A percentile compares a stretch with the other conserved stretches of the same genome.
Evolutionary conservation across 2,329 filamentous ascomycete species (phyloP).

Genomic region (Lasiodiplodia gonubiensis): DNA sequence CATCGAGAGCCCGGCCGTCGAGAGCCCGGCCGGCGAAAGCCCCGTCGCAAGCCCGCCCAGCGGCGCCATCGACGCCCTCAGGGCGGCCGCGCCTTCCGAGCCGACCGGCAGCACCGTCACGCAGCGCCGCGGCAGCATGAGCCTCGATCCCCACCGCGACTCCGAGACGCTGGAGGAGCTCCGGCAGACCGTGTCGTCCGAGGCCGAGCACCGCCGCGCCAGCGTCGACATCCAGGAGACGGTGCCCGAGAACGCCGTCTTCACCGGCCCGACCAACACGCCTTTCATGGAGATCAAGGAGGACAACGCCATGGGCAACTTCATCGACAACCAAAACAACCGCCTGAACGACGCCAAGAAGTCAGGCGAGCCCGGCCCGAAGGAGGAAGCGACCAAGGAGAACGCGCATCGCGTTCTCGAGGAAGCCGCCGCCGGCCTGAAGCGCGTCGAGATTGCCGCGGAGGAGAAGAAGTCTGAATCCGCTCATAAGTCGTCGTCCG

Average conservation of each 20-base stretch:
- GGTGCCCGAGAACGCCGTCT: conserved; percentile 52
- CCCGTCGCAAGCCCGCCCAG: conserved; percentile 23
- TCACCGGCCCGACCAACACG: conserved; percentile 46
- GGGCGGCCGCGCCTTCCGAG: neutral
- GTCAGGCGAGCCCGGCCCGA: conserved; percentile 40
- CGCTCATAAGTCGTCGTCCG: neutral
- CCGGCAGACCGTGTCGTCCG: conserved; percentile 48
- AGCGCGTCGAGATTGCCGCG: conserved; percentile 23
- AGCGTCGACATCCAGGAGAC: conserved; percentile 45
- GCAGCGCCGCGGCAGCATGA: conserved; percentile 51
- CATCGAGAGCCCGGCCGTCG: conserved; percentile 36
- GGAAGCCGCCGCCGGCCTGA: conserved; percentile 19
- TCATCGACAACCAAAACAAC: conserved; percentile 34
- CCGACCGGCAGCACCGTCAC: conserved; percentile 32
- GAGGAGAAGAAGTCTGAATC: conserved; percentile 17
- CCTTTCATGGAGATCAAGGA: conserved; percentile 39
- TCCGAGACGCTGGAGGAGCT: conserved; percentile 44
- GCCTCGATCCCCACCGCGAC: conserved; percentile 43
- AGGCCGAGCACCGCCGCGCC: conserved; percentile 47
- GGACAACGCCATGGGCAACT: conserved; percentile 32
- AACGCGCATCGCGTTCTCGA: conserved; percentile 27
- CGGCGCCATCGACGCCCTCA: neutral
- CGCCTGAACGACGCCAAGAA: conserved; percentile 46
- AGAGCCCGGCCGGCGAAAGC: conserved; percentile 20
- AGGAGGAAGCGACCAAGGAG: conserved; percentile 28